Evolutionary conservation across 371 early-diverging fungal genomes (phyloP).

Genomic region (Lichtheimia hyalospora): DNA sequence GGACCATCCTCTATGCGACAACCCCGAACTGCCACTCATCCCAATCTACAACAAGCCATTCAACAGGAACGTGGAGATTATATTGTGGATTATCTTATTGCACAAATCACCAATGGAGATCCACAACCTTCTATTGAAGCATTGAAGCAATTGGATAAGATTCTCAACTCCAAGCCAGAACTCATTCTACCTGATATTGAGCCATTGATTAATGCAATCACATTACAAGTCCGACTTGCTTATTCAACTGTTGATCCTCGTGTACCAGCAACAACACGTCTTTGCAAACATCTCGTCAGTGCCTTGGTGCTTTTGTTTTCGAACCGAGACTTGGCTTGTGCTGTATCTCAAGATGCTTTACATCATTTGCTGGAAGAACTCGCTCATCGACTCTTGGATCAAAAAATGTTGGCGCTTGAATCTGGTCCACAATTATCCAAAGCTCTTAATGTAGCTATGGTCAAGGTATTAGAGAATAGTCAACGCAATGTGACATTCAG

Average conservation of each 20-base stretch:
- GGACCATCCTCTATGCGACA: constrained; percentile 24
- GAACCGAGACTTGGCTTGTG: constrained; percentile 60
- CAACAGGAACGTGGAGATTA: constrained; percentile 31
- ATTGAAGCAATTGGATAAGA: constrained; percentile 75
- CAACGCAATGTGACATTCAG: constrained; percentile 76
- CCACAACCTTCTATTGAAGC: constrained; percentile 74
- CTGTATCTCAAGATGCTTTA: constrained; percentile 62
- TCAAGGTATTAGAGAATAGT: constrained; percentile 83
- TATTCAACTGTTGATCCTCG: constrained; percentile 63
- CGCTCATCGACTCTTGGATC: constrained; percentile 78
- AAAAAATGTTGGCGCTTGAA: constrained; percentile 61
- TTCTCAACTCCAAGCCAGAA: constrained; percentile 55
- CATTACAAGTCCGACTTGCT: constrained; percentile 77
- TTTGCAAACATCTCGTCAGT: constrained; percentile 82
- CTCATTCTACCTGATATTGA: constrained; percentile 64
- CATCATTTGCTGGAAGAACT: constrained; percentile 74
- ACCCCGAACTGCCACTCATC: constrained; percentile 22
- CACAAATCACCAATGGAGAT: constrained; percentile 77
- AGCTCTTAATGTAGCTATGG: constrained; percentile 86
- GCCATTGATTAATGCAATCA: constrained; percentile 71
- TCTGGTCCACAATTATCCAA: constrained; percentile 68
- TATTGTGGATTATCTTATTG: constrained; percentile 68
- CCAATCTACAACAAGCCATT: constrained; percentile 18
- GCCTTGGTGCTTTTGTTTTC: constrained; percentile 78
- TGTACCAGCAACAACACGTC: constrained; percentile 41